Base-by-base conservation (phyloP, 768 basidiomycete species). In the Boletus tomentosulus region DNA sequence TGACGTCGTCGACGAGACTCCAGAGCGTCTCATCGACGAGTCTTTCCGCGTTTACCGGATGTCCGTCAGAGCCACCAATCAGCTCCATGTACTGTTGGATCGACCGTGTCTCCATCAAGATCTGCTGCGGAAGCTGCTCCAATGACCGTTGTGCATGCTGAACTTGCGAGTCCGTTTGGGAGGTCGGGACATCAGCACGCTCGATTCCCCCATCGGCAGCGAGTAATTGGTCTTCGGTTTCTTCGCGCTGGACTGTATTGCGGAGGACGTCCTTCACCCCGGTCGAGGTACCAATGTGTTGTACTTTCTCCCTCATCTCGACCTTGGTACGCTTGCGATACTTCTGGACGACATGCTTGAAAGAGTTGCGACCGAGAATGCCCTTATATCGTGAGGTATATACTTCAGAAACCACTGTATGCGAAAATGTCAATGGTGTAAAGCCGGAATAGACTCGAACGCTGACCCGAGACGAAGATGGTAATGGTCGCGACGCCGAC, bases 401-500 rank as follows among this genome's bases (percentile, higher is more conserved):
- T 2, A 80, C 82, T 58, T 90, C 88, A 19, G 84, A 77, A 28
- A 87, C 60, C 47, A 89, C 86, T 85, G 61, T 1, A 24, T 19
- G 15, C 1, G n/a, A n/a, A n/a, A 9, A 28, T 10, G 11, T 63
- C 33, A 60, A 25, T 8, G 16, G 13, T 4, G 11, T 22, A 3
- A 16, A 19, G 9, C 10, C 12, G 33, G 16, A 4, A 46, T 3
- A 16, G 19, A 13, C 44, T 48, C 3, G 22, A n/a, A 47, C 16
- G 8, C 79, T 8, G 41, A 87, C 87, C 79, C 7, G 88, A 85
- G 54, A 90, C 76, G 13, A 90, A 73, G 27, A 87, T 81, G 0
- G 89, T 88, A 82, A 91, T 81, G 1, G 86, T 82, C 1, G 77
- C 87, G 13, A 90, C 84, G 15, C 88, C 90, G 7, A 89, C 69